These are phyloP conservation scores for Discostella stelligera DNA, from an alignment of 352 stramenopile genomes.

Conservation along the genomic window DNA sequence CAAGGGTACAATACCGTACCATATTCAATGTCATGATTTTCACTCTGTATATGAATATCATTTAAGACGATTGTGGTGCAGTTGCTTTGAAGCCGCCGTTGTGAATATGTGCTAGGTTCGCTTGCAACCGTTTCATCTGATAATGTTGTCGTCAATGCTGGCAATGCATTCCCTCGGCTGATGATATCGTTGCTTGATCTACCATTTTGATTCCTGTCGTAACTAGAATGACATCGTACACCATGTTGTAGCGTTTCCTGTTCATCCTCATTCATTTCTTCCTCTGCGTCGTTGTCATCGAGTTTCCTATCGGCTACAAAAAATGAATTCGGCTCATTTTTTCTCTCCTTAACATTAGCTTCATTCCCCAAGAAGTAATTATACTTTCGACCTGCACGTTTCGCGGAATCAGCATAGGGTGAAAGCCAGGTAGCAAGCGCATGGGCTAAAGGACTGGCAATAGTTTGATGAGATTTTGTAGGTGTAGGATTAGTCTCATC, in stretches of 20 bases:
- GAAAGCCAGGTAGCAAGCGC: conserved; percentile 43
- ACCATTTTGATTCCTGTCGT: background rate
- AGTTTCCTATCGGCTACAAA: background rate
- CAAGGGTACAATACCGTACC: conserved; percentile 42
- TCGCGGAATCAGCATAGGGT: conserved; percentile 38
- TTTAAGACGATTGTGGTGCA: conserved; percentile 36
- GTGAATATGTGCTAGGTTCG: background rate
- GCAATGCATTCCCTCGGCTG: conserved; percentile 27
- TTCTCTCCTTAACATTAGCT: conserved; percentile 2
- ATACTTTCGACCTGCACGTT: conserved; percentile 11
- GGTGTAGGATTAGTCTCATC: background rate
- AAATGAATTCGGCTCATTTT: background rate
- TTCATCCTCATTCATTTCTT: background rate
- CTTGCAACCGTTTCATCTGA: conserved; percentile 12
- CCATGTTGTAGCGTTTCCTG: background rate
- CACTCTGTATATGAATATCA: conserved; percentile 36
- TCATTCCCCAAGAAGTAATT: background rate
- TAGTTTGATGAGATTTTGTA: background rate
- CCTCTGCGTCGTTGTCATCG: background rate
- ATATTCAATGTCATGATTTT: conserved; percentile 27
- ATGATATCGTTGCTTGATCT: conserved; percentile 6
- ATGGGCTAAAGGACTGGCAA: conserved; percentile 21
- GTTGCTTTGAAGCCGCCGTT: background rate
- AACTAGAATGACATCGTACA: conserved; percentile 3
- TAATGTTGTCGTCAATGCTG: conserved; percentile 33